phyloP scores from a whole-genome alignment of 306 rosid species.

The Dalbergia cultrata region DNA sequence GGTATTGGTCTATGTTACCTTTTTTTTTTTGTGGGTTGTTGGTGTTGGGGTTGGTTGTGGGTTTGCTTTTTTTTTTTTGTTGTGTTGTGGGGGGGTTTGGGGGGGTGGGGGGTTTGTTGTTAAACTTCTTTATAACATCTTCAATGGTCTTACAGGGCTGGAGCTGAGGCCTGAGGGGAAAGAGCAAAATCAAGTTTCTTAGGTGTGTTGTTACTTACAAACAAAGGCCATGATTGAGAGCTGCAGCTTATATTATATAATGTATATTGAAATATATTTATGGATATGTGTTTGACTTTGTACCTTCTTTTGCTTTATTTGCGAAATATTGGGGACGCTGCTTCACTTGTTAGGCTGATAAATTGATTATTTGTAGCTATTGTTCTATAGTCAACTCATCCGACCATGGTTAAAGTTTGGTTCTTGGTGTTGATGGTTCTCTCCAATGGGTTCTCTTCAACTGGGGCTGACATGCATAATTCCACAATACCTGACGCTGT shows the following conservation, averaged over 20 bases:
- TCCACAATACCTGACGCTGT: constrained; percentile 67
- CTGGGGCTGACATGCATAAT: constrained; percentile 52
- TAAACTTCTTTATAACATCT: not conserved
- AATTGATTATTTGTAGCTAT: constrained; percentile 37
- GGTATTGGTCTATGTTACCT: constrained; percentile 12
- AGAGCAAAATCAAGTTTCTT: not conserved
- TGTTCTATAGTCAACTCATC: constrained; percentile 37
- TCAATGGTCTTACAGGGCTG: not conserved
- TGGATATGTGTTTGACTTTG: constrained; percentile 12
- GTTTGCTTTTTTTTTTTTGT: too few species aligned
- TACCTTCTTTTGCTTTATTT: not conserved
- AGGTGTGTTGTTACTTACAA: not conserved
- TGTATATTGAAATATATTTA: not conserved
- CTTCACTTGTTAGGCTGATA: constrained; percentile 43
- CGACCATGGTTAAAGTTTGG: constrained; percentile 64
- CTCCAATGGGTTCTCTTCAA: constrained; percentile 55
- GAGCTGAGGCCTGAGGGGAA: not conserved
- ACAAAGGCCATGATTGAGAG: constrained; percentile 2
- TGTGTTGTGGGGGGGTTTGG: too few species aligned
- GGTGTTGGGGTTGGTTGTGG: too few species aligned
- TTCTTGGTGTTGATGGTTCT: constrained; percentile 56
- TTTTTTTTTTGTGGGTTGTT: too few species aligned
- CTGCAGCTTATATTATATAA: not conserved
- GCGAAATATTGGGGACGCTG: constrained; percentile 18
- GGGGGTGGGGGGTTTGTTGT: too few species aligned